Evolutionary conservation across 2,329 filamentous ascomycete genomes (phyloP).

Genomic region (Ceratocystis cacaofunesta): DNA sequence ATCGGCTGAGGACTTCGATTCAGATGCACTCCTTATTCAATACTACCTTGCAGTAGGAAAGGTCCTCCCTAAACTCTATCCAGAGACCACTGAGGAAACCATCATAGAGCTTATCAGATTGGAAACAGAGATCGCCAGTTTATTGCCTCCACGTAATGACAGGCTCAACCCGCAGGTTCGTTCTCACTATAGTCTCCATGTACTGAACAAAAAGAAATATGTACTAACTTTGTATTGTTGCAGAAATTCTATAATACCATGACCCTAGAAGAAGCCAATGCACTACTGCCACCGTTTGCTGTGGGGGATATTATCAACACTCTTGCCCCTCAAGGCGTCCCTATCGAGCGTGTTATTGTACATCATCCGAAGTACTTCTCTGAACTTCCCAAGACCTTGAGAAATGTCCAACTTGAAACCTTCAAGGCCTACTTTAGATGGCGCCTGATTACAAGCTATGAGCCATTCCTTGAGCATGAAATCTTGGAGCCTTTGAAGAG

Average conservation of each 20-base stretch:
- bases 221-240: constrained; percentile 20
- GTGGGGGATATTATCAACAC: constrained; percentile 37
- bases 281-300: constrained; percentile 40
- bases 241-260: constrained; percentile 46
- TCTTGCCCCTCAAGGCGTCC: constrained; percentile 24
- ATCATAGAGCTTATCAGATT: constrained; percentile 36
- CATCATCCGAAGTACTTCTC: constrained; percentile 45
- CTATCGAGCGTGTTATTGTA: constrained; percentile 39
- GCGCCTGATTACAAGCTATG: constrained; percentile 44
- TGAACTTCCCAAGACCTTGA: constrained; percentile 40
- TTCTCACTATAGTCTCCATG: too few species aligned
- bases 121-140: constrained; percentile 45
- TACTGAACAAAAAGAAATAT: too few species aligned
- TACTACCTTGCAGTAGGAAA: constrained; percentile 31
- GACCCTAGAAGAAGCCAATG: constrained; percentile 38
- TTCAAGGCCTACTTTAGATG: constrained; percentile 49
- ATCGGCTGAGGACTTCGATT: constrained; percentile 44
- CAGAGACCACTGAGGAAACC: constrained; percentile 26
- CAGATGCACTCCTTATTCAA: constrained; percentile 34
- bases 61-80: constrained; percentile 24
- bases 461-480: constrained; percentile 41
- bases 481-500: constrained; percentile 44
- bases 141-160: constrained; percentile 40
- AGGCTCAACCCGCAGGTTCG: constrained; percentile 41
- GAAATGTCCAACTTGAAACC: constrained; percentile 36